These are phyloP conservation scores for Elymus sibiricus DNA, from an alignment of 176 grass and related monocot genomes.

Conservation along the genomic window DNA sequence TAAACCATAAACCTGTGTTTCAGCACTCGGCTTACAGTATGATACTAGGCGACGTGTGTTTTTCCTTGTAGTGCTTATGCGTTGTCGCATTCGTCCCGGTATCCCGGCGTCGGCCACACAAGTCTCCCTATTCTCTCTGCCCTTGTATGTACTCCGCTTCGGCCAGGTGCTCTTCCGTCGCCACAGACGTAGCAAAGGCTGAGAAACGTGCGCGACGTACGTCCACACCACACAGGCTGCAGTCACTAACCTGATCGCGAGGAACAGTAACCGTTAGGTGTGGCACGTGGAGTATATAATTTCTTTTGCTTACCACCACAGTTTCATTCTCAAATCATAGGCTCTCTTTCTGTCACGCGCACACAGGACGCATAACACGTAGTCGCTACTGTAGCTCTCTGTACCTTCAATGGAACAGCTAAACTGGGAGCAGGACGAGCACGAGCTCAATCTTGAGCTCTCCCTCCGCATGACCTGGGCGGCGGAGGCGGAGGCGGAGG, in stretches of 20 bases:
- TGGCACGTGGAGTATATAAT: neutral
- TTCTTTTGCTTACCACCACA: neutral
- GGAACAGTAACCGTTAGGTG: neutral
- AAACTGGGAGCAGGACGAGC: conserved; percentile 31
- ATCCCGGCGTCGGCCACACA: too few species aligned
- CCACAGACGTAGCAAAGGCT: neutral
- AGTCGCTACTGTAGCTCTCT: neutral
- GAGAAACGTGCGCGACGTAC: neutral
- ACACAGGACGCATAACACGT: neutral
- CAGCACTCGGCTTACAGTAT: too few species aligned
- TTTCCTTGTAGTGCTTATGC: too few species aligned
- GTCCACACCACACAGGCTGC: neutral
- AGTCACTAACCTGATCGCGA: neutral
- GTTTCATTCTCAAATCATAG: neutral
- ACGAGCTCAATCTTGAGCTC: conserved; percentile 53
- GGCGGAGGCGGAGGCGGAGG: neutral
- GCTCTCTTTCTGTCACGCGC: neutral
- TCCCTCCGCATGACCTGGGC: conserved; percentile 34
- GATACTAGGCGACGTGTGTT: too few species aligned
- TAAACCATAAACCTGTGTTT: too few species aligned
- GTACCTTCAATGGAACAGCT: conserved; percentile 28
- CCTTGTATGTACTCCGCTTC: neutral
- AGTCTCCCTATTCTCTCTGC: too few species aligned
- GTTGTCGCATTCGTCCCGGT: too few species aligned
- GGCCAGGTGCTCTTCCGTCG: neutral